Evolutionary conservation across 495 filamentous ascomycete species (phyloP).

Genomic region (Amniculicola lignicola): DNA sequence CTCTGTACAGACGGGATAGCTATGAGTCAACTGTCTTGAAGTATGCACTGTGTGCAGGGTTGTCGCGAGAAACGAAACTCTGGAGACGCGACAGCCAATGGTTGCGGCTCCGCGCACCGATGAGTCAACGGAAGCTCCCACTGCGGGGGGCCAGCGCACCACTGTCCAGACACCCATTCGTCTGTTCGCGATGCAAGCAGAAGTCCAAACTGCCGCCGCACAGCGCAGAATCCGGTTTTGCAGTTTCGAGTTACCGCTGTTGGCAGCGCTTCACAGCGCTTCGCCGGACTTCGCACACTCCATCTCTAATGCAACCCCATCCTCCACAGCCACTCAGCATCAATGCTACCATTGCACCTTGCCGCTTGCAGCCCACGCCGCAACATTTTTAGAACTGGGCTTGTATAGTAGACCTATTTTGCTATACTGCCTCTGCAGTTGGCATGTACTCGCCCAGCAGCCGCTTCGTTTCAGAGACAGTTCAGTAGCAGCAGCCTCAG

Average conservation of each 20-base stretch:
- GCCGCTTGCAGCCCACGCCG: slow-evolving; percentile 10
- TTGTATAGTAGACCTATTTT: not conserved
- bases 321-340: slow-evolving; percentile 26
- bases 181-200: slow-evolving; percentile 11
- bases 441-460: slow-evolving; percentile 27
- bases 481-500: no score
- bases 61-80: slow-evolving; percentile 23
- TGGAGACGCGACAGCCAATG: slow-evolving; percentile 20
- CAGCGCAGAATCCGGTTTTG: no score
- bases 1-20: slow-evolving; percentile 2
- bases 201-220: slow-evolving; percentile 23
- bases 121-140: slow-evolving; percentile 18
- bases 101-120: slow-evolving; percentile 1
- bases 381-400: slow-evolving; percentile 16
- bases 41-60: slow-evolving; percentile 6
- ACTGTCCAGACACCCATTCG: slow-evolving; percentile 28
- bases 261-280: slow-evolving; percentile 6
- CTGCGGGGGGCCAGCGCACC: not conserved
- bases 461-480: slow-evolving; percentile 27
- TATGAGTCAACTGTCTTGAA: slow-evolving; percentile 31
- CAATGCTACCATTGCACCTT: not conserved
- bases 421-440: not conserved
- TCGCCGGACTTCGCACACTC: slow-evolving; percentile 10
- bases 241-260: slow-evolving; percentile 22
- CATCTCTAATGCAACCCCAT: slow-evolving; percentile 12